phyloP scores from a whole-genome alignment of 1,284 basidiomycete genomes.

The Lignosus rhinocerotis region DNA sequence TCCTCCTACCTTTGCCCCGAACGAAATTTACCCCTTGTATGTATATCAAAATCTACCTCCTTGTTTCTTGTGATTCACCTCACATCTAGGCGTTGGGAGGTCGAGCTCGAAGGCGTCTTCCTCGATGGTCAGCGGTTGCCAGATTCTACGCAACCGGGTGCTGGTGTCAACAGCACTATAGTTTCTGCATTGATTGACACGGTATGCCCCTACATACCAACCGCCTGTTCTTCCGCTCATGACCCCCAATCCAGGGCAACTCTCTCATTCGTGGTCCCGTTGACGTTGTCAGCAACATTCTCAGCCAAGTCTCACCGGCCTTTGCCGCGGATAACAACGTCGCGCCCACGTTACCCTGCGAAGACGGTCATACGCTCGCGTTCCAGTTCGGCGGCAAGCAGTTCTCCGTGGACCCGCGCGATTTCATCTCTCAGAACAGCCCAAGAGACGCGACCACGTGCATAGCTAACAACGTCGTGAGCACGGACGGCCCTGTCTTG shows the following conservation, averaged over 20 bases:
- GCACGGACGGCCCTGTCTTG: conserved; percentile 21
- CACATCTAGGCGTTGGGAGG: conserved; percentile 52
- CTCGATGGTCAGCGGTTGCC: conserved; percentile 53
- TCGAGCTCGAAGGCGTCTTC: conserved; percentile 55
- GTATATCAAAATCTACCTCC: conserved; percentile 1
- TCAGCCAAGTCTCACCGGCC: conserved; percentile 37
- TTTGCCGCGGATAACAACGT: conserved; percentile 32
- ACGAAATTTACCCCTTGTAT: conserved; percentile 39
- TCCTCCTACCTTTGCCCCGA: conserved; percentile 36
- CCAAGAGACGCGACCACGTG: conserved; percentile 45
- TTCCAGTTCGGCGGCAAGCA: conserved; percentile 64
- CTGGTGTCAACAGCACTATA: conserved; percentile 32
- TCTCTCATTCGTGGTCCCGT: conserved; percentile 40
- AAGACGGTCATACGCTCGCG: conserved; percentile 50
- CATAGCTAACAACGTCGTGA: conserved; percentile 45
- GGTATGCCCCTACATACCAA: conserved; percentile 31
- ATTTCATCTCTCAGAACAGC: conserved; percentile 49
- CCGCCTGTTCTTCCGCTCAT: not conserved
- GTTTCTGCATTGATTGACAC: conserved; percentile 57
- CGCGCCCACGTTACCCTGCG: conserved; percentile 40
- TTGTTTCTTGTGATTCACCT: not conserved
- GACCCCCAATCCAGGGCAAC: conserved; percentile 34
- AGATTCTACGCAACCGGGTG: conserved; percentile 40
- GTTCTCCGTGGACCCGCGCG: conserved; percentile 68
- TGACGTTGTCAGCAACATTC: conserved; percentile 43